Evolutionary conservation across 768 basidiomycete genomes (phyloP).

Genomic region (Calocybe gangraenosa): DNA sequence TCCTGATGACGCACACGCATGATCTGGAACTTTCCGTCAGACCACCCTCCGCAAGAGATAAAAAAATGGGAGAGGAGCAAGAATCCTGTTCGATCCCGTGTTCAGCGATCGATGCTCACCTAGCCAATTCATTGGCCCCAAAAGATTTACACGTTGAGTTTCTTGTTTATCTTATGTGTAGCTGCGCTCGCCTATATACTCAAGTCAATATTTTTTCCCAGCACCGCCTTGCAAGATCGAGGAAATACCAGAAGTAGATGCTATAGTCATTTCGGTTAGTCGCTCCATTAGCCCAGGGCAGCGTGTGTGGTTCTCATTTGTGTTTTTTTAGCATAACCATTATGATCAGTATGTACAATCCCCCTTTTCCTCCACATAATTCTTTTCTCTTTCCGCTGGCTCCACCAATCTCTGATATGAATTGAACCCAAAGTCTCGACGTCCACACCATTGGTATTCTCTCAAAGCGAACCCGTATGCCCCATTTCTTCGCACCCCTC

Average conservation of each 20-base stretch:
- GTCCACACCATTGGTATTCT: constrained; percentile 37
- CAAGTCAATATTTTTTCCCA: constrained; percentile 12
- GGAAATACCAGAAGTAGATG: constrained; percentile 58
- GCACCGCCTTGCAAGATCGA: constrained; percentile 46
- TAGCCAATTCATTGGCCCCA: constrained; percentile 39
- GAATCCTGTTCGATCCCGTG: constrained; percentile 51
- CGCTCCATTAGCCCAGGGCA: too few relatives aligned
- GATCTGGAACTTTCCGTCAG: constrained; percentile 52
- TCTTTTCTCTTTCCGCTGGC: not conserved
- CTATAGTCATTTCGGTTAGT: constrained; percentile 56
- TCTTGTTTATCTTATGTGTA: not conserved
- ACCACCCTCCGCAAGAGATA: constrained; percentile 19
- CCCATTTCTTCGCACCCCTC: constrained; percentile 58
- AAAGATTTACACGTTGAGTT: constrained; percentile 43
- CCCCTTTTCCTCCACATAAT: not conserved
- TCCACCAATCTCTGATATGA: not conserved
- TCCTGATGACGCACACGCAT: too few relatives aligned
- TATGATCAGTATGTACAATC: constrained; percentile 47
- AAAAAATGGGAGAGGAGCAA: constrained; percentile 32
- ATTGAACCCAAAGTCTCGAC: constrained; percentile 32
- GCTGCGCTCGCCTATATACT: not conserved
- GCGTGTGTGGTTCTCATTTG: too few relatives aligned
- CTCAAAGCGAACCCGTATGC: constrained; percentile 24
- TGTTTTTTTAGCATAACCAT: constrained; percentile 47
- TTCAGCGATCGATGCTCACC: constrained; percentile 53